Evolutionary conservation across 2,329 filamentous ascomycete species (phyloP).

Genomic region (Pseudogymnoascus sp.): DNA sequence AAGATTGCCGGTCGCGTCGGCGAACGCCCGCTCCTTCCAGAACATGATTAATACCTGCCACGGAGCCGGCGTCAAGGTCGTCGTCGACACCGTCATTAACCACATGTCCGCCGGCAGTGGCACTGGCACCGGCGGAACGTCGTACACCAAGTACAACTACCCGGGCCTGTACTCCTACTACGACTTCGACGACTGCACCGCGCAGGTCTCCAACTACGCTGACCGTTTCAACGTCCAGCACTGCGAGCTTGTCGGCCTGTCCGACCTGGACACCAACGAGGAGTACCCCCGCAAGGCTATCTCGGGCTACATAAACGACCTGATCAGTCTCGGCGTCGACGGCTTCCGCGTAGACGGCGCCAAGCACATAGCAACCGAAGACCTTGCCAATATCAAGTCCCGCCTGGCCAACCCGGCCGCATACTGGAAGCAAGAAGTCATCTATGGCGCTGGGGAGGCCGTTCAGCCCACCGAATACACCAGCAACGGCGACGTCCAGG

Average conservation of each 20-base stretch:
- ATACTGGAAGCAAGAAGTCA: slow-evolving; percentile 6
- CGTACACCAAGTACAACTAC: slow-evolving; percentile 5
- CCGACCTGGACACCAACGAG: not conserved
- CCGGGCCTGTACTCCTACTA: not conserved
- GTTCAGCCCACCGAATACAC: not conserved
- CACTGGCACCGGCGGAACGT: not conserved
- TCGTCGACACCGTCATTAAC: not conserved
- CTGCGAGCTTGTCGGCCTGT: not conserved
- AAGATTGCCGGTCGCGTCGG: slow-evolving; percentile 1
- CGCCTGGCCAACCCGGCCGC: not conserved
- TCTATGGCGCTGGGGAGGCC: not conserved
- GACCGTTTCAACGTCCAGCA: slow-evolving; percentile 1
- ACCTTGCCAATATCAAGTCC: slow-evolving; percentile 5
- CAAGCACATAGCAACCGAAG: not conserved
- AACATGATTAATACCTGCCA: not conserved
- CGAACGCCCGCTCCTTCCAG: not conserved
- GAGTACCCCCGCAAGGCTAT: not conserved
- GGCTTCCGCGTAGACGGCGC: not conserved
- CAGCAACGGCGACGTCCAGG: not conserved
- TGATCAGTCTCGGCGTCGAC: not conserved
- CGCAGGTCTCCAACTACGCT: not conserved
- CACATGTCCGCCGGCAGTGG: slow-evolving; percentile 1
- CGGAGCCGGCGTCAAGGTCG: not conserved
- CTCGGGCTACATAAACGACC: not conserved
- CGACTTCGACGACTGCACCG: not conserved